Evolutionary conservation across 306 rosid species (phyloP).

Genomic region (Trifolium repens): DNA sequence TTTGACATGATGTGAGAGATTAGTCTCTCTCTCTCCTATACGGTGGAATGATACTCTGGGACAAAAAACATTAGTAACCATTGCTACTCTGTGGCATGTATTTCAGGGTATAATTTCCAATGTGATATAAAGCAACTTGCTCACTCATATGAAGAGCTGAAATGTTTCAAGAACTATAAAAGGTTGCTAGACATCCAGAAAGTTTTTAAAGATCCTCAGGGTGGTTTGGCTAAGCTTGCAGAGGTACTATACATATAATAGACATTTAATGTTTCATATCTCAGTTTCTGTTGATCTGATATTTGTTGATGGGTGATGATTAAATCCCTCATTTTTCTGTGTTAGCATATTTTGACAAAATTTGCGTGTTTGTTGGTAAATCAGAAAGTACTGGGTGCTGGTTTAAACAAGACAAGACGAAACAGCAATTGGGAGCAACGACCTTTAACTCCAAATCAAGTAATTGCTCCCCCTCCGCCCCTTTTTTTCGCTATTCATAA

Average conservation of each 20-base stretch:
- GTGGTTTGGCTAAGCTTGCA: conserved; percentile 90
- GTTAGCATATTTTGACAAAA: conserved; percentile 37
- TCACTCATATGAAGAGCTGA: conserved; percentile 69
- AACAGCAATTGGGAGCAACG: conserved; percentile 97
- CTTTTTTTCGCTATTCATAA: conserved; percentile 6
- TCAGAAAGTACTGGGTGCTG: conserved; percentile 90
- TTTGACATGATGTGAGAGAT: not conserved
- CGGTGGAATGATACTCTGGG: not conserved
- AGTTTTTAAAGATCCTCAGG: conserved; percentile 71
- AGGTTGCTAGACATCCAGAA: conserved; percentile 86
- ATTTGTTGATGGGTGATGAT: conserved; percentile 3
- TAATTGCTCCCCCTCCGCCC: conserved; percentile 39
- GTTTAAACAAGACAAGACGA: conserved; percentile 89
- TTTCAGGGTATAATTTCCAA: conserved; percentile 87
- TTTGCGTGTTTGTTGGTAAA: conserved; percentile 34
- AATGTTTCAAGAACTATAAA: conserved; percentile 83
- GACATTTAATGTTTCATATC: conserved; percentile 15
- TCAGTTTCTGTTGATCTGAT: conserved; percentile 16
- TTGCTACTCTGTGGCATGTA: conserved; percentile 42
- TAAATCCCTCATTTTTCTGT: conserved; percentile 25
- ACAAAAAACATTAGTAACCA: conserved; percentile 21
- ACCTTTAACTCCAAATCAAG: conserved; percentile 85
- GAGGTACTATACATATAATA: conserved; percentile 55
- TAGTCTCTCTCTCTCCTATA: not conserved
- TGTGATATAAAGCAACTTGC: conserved; percentile 90